Base-by-base conservation (phyloP, 306 rosid species). In the Quercus suber region DNA sequence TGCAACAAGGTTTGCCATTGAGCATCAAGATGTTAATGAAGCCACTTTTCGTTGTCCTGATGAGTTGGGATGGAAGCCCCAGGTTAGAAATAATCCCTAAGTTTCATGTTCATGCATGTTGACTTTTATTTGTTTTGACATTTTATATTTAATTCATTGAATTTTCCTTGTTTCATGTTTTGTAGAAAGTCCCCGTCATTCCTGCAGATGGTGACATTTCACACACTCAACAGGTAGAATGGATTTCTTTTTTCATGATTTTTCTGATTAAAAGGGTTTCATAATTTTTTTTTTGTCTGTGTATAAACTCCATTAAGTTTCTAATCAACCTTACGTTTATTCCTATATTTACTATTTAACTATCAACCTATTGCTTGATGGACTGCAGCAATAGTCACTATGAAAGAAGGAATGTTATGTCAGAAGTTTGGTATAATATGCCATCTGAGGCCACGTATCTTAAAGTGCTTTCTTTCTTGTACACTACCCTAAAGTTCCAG, bases 31-130 rank as follows among this genome's bases (percentile, higher is more conserved):
- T 69, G 88, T 90, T 76, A 95, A 95, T 61, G 99, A 95, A 74
- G 98, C 99, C 67, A 91, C 98, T 55, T 93, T 93, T 69, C 90
- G 97, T 64, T 93, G 98, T 87, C 99, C 96, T 43, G 99, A 95
- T 83, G 98, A 95, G 83, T 63, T 91, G 94, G 98, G 98, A 82
- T 93, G 99, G 98, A 93, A 95, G 79, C 99, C 99, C 35, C 96
- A 90, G 98, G 98, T 92, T 37, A n/a, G 78, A 15, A 3, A 45
- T 28, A 27, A 12, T 31, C 3, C 21, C 23, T 12, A 15, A 17
- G 15, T 73, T 73, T 52, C 52, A 10, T 53, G 23, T 73, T 35
- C 51, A 18, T 17, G 35, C 43, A 15, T 59, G 19, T 30, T 17
- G 64, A 71, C 51, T 73, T 55, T 51, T 57, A 55, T 0, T 70